These are phyloP conservation scores for Euphorbia peplus DNA, from an alignment of 345 rosid genomes.

Conservation along the genomic window DNA sequence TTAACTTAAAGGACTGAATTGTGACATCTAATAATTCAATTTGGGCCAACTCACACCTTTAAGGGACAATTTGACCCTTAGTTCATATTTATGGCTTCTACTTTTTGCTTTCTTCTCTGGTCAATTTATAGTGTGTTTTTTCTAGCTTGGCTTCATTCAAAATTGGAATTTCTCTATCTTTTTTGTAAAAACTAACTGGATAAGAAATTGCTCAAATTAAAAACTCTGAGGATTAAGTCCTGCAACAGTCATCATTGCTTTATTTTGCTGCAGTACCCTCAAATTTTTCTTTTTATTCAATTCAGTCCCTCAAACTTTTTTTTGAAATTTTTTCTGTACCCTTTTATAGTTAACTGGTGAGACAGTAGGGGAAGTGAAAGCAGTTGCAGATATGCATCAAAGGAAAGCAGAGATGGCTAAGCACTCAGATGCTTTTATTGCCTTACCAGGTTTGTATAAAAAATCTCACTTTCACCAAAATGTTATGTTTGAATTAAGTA, in stretches of 20 bases:
- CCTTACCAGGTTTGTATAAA: conserved; percentile 82
- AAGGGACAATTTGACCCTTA: background rate
- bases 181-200: conserved; percentile 5
- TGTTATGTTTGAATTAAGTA: conserved; percentile 18
- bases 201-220: conserved; percentile 9
- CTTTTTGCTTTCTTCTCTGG: conserved; percentile 18
- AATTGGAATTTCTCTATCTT: conserved; percentile 8
- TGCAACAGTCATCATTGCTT: conserved; percentile 55
- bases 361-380: conserved; percentile 99
- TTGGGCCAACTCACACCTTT: too few species aligned
- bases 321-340: background rate
- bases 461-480: conserved; percentile 22
- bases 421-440: conserved; percentile 99
- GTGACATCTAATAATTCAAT: too few species aligned
- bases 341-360: conserved; percentile 91
- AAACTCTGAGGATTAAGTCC: conserved; percentile 55
- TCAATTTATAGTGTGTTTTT: conserved; percentile 22
- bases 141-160: conserved; percentile 25
- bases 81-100: background rate
- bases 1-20: too few species aligned
- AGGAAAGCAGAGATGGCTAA: conserved; percentile 99
- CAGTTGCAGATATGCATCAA: conserved; percentile 99
- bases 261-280: conserved; percentile 34
- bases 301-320: conserved; percentile 10
- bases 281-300: conserved; percentile 14